A percentile compares a stretch with the other conserved stretches of the same genome.
phyloP scores from a whole-genome alignment of 192 early-diverging fungal species.

The Gigaspora rosea region DNA sequence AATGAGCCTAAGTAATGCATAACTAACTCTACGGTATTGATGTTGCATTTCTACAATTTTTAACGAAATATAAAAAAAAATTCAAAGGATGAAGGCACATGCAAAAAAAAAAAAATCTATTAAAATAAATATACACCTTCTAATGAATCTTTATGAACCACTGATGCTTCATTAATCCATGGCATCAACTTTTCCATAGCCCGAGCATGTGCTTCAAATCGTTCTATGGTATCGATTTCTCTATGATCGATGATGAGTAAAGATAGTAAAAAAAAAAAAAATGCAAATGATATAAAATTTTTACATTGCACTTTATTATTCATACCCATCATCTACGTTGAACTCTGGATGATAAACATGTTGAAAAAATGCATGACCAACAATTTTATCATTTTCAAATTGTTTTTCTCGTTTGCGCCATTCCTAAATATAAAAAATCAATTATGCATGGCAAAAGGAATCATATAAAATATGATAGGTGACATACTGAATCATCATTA shows the following conservation, averaged over 20 bases:
- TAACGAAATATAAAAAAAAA: no score
- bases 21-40: conserved; percentile 41
- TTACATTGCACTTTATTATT: not conserved
- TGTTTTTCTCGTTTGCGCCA: conserved; percentile 43
- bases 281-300: not conserved
- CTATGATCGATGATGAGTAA: conserved; percentile 7
- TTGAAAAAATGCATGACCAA: conserved; percentile 44
- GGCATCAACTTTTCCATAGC: conserved; percentile 45
- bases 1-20: conserved; percentile 39
- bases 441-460: no score
- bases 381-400: conserved; percentile 46
- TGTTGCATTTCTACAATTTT: conserved; percentile 36
- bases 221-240: conserved; percentile 41
- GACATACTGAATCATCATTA: conserved; percentile 33
- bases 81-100: no score
- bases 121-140: no score
- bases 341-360: conserved; percentile 52
- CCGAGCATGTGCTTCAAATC: conserved; percentile 41
- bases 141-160: conserved; percentile 41
- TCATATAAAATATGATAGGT: no score
- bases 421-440: conserved; percentile 26
- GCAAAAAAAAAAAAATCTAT: no score
- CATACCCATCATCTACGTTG: conserved; percentile 49
- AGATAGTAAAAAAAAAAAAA: not conserved
- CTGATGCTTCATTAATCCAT: conserved; percentile 39